Evolutionary conservation across 768 basidiomycete species (phyloP).

Genomic region (Boletus fagicola): DNA sequence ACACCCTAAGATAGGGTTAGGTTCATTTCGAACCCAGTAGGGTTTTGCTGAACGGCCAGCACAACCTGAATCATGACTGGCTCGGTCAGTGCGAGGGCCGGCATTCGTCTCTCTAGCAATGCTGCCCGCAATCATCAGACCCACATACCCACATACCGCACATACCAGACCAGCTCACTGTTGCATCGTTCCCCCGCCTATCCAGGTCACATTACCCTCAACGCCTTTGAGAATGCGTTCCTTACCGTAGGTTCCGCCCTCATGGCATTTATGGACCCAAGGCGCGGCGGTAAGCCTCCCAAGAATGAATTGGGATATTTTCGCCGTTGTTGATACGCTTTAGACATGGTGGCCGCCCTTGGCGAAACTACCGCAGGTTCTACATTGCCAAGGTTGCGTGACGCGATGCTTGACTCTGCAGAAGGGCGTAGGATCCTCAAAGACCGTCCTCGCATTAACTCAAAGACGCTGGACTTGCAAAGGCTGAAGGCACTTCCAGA

Average conservation of each 20-base stretch:
- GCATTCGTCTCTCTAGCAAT: background rate
- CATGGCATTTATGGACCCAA: conserved; percentile 77
- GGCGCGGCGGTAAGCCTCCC: conserved; percentile 69
- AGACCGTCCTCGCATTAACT: conserved; percentile 80
- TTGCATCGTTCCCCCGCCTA: conserved; percentile 49
- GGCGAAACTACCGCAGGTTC: conserved; percentile 90
- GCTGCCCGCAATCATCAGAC: background rate
- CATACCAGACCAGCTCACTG: conserved; percentile 11
- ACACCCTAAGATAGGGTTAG: conserved; percentile 23
- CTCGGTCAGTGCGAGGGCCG: background rate
- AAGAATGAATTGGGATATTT: background rate
- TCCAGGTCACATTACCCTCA: conserved; percentile 79
- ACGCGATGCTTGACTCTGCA: conserved; percentile 69
- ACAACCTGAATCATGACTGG: background rate
- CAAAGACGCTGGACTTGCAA: conserved; percentile 70
- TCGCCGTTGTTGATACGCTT: background rate
- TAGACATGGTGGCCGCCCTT: conserved; percentile 94
- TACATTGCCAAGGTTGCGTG: conserved; percentile 71
- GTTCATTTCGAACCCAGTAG: background rate
- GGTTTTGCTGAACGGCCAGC: background rate
- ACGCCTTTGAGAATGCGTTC: conserved; percentile 78
- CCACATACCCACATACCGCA: conserved; percentile 6
- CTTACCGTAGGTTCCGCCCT: conserved; percentile 84
- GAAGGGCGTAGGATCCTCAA: conserved; percentile 86
- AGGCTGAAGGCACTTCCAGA: conserved; percentile 64